A percentile compares a stretch with the other conserved stretches of the same genome.
Conservation (phyloP, 176 grass and related monocot species). For the Musa acuminata region DNA sequence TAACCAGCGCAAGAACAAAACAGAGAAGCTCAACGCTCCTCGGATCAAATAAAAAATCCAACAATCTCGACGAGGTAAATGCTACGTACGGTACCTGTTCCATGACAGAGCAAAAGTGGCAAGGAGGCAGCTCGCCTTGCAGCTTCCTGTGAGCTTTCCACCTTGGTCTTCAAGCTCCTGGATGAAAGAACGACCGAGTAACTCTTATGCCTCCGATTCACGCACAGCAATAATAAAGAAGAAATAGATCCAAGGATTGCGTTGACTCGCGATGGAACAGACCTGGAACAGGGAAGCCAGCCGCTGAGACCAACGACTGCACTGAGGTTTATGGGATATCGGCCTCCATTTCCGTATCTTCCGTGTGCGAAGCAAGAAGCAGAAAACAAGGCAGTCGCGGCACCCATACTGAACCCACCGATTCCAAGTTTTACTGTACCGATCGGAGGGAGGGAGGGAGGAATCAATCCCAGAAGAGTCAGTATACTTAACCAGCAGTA, state of each 20-base stretch:
- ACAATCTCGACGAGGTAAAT: too few species aligned
- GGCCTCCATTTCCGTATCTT: slow-evolving; percentile 45
- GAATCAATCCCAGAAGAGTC: neutral
- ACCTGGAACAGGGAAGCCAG: slow-evolving; percentile 97
- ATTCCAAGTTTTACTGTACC: slow-evolving; percentile 86
- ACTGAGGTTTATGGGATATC: slow-evolving; percentile 66
- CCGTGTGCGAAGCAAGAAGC: slow-evolving; percentile 75
- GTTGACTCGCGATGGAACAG: neutral
- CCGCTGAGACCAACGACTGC: slow-evolving; percentile 62
- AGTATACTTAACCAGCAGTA: neutral
- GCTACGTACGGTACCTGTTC: slow-evolving; percentile 21
- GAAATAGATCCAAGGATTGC: too few species aligned
- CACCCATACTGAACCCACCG: slow-evolving; percentile 92
- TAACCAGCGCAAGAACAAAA: slow-evolving; percentile 6
- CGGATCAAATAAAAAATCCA: too few species aligned
- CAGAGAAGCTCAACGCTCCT: too few species aligned
- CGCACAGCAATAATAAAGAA: too few species aligned
- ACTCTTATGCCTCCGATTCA: too few species aligned
- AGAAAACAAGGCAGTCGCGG: slow-evolving; percentile 64
- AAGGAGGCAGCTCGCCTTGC: slow-evolving; percentile 37
- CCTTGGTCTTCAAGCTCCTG: slow-evolving; percentile 14
- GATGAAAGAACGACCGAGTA: too few species aligned
- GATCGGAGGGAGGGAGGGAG: neutral
- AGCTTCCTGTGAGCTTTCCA: slow-evolving; percentile 35
- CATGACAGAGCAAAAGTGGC: slow-evolving; percentile 70